These are phyloP conservation scores for Linum tenue DNA, from an alignment of 345 rosid species.

Conservation along the genomic window DNA sequence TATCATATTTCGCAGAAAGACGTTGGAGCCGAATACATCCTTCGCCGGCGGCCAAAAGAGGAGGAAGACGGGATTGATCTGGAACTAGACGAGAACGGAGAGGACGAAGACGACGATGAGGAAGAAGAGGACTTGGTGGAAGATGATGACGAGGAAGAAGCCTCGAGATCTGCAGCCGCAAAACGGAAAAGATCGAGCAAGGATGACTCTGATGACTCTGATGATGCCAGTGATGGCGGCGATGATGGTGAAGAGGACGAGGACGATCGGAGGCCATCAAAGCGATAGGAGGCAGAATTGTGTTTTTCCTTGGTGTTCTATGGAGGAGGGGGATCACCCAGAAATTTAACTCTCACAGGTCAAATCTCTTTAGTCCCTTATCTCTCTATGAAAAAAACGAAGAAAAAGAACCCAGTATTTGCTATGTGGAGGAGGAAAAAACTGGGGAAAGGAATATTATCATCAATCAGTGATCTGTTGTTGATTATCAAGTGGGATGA, in stretches of 20 bases:
- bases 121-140: not conserved
- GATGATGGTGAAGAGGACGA: conserved; percentile 1
- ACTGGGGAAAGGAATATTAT: no score
- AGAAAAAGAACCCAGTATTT: no score
- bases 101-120: conserved; percentile 44
- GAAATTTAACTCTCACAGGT: not conserved
- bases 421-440: no score
- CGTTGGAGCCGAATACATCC: conserved; percentile 73
- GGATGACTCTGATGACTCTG: not conserved
- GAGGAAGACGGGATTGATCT: conserved; percentile 93
- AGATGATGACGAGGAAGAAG: conserved; percentile 32
- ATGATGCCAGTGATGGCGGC: not conserved
- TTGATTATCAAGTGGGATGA: no score
- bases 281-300: not conserved
- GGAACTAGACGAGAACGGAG: conserved; percentile 72
- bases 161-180: not conserved
- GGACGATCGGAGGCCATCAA: not conserved
- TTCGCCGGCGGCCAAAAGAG: conserved; percentile 66
- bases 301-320: not conserved
- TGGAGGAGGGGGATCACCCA: not conserved
- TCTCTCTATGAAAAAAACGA: not conserved
- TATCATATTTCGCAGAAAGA: conserved; percentile 34
- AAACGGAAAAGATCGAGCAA: not conserved
- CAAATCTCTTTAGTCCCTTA: not conserved
- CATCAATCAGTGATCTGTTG: no score